These are phyloP conservation scores for Ganoderma leucocontextum DNA, from an alignment of 1,284 basidiomycete genomes.

Conservation along the genomic window DNA sequence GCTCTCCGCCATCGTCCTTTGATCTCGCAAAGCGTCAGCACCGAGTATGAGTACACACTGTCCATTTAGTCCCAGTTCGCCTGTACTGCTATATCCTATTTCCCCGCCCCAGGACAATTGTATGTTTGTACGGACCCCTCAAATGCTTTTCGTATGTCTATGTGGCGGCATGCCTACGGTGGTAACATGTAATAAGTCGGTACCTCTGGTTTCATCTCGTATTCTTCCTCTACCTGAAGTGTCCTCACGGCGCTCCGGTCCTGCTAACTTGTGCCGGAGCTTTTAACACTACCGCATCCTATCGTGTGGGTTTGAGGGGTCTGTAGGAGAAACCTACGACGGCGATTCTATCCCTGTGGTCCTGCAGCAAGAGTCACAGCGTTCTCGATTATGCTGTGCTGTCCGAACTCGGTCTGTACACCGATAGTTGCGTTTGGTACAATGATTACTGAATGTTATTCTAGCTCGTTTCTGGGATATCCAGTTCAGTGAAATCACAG, in stretches of 20 bases:
- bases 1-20: constrained; percentile 87
- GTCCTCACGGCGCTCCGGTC: not conserved
- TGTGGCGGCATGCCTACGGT: not conserved
- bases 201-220: not conserved
- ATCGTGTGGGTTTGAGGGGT: not conserved
- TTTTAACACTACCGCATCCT: not conserved
- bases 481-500: not conserved
- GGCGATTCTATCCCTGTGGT: not conserved
- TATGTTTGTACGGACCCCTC: constrained; percentile 7
- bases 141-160: not conserved
- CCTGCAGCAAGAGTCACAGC: not conserved
- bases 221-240: not conserved
- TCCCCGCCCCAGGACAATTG: constrained; percentile 3
- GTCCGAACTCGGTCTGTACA: not conserved
- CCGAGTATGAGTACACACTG: constrained; percentile 90
- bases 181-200: not conserved
- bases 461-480: not conserved
- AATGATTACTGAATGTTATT: not conserved
- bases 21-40: constrained; percentile 83
- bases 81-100: constrained; percentile 18
- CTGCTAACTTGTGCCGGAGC: not conserved
- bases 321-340: not conserved
- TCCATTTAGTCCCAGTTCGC: constrained; percentile 59
- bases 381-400: not conserved
- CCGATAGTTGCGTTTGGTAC: not conserved